phyloP scores from a whole-genome alignment of 2,329 filamentous ascomycete genomes.

The Colletotrichum salicis region DNA sequence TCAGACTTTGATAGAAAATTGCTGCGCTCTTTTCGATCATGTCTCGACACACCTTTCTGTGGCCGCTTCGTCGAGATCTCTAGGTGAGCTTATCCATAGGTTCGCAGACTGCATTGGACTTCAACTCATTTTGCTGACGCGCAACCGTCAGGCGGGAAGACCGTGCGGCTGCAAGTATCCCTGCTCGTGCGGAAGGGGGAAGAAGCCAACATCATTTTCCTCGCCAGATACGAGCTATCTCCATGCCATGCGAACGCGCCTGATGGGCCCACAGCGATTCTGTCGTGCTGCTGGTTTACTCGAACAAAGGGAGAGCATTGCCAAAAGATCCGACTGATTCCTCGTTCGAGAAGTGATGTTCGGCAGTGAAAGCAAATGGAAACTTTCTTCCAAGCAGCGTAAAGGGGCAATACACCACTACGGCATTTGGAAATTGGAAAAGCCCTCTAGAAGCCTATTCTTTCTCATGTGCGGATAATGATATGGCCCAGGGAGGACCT shows the following conservation, averaged over 20 bases:
- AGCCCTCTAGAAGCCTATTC: background rate
- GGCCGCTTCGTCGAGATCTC: background rate
- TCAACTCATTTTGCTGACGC: constrained; percentile 10
- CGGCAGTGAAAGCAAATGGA: background rate
- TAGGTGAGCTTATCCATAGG: too few relatives aligned
- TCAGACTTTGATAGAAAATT: background rate
- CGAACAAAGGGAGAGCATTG: background rate
- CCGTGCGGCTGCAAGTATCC: constrained; percentile 18
- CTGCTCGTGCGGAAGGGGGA: constrained; percentile 3
- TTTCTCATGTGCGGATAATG: background rate
- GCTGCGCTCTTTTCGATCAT: background rate
- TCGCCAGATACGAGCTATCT: background rate
- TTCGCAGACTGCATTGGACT: too few relatives aligned
- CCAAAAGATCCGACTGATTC: background rate
- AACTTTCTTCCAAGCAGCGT: background rate
- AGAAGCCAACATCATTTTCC: background rate
- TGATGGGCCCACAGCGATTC: background rate
- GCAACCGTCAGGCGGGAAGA: background rate
- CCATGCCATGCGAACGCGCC: background rate
- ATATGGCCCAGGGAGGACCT: background rate
- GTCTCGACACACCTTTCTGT: background rate
- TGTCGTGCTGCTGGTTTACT: background rate
- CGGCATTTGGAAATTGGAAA: background rate
- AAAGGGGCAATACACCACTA: constrained; percentile 15
- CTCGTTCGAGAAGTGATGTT: background rate